Percentiles rank a stretch among this genome's conserved stretches.
phyloP scores from a whole-genome alignment of 768 basidiomycete genomes.

The Strobilomyces echinocephalus region DNA sequence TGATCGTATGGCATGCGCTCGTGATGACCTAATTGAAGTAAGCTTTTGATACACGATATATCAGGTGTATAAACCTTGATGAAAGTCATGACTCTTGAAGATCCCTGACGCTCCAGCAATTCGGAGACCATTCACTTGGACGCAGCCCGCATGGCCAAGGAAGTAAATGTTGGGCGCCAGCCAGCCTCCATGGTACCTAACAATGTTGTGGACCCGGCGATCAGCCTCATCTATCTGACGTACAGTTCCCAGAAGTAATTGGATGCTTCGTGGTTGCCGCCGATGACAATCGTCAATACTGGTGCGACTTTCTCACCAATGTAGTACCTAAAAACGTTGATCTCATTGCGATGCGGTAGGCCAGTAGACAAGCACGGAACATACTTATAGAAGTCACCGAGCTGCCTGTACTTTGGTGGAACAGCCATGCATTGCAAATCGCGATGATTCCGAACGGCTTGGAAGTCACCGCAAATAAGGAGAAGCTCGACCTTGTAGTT shows the following conservation, averaged over 20 bases:
- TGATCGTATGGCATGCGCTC: slow-evolving; percentile 81
- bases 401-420: slow-evolving; percentile 78
- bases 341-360: background rate
- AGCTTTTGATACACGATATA: background rate
- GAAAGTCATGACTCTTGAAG: slow-evolving; percentile 74
- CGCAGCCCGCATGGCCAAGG: slow-evolving; percentile 85
- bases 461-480: slow-evolving; percentile 94
- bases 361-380: background rate
- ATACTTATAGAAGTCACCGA: slow-evolving; percentile 83
- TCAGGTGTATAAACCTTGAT: slow-evolving; percentile 42
- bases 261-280: slow-evolving; percentile 96
- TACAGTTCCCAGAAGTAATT: slow-evolving; percentile 97
- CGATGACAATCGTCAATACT: slow-evolving; percentile 87
- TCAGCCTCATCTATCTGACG: slow-evolving; percentile 26
- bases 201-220: slow-evolving; percentile 4
- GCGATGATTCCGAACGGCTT: slow-evolving; percentile 79
- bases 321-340: slow-evolving; percentile 63
- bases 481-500: slow-evolving; percentile 75
- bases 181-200: slow-evolving; percentile 95
- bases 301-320: slow-evolving; percentile 76
- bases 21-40: slow-evolving; percentile 52
- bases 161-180: slow-evolving; percentile 96
- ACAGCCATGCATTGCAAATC: slow-evolving; percentile 91
- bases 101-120: slow-evolving; percentile 93
- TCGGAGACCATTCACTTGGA: slow-evolving; percentile 81